Evolutionary conservation across 306 rosid species (phyloP).

Genomic region (Trifolium dubium): DNA sequence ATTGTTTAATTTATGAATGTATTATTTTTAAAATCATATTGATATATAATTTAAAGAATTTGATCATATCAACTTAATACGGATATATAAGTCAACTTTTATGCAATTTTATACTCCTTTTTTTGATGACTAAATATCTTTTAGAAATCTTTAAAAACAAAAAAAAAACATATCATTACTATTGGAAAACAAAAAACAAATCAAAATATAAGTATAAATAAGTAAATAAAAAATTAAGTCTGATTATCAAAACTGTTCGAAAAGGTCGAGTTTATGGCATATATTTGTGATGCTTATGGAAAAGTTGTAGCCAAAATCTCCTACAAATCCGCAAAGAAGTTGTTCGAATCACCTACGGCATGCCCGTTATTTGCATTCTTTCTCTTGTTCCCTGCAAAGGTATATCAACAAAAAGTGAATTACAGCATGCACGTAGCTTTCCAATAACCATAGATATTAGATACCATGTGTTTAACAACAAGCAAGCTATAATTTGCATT

Average conservation of each 20-base stretch:
- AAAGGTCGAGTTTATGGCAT: neutral
- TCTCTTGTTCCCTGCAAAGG: constrained; percentile 58
- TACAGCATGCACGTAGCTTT: constrained; percentile 4
- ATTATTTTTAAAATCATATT: too few relatives aligned
- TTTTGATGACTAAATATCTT: neutral
- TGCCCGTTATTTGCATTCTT: constrained; percentile 51
- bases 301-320: constrained; percentile 21
- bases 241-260: neutral
- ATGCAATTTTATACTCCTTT: too few relatives aligned
- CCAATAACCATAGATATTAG: constrained; percentile 5
- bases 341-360: constrained; percentile 29
- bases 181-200: neutral
- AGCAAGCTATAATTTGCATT: neutral
- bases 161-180: neutral
- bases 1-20: too few relatives aligned
- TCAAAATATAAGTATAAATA: too few relatives aligned
- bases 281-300: constrained; percentile 4
- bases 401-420: constrained; percentile 27
- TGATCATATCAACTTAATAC: too few relatives aligned
- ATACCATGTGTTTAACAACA: neutral
- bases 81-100: too few relatives aligned
- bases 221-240: neutral
- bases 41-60: too few relatives aligned
- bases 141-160: too few relatives aligned
- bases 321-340: constrained; percentile 69